phyloP scores from a whole-genome alignment of 257 asterid species.

The Solanum lignicaule region DNA sequence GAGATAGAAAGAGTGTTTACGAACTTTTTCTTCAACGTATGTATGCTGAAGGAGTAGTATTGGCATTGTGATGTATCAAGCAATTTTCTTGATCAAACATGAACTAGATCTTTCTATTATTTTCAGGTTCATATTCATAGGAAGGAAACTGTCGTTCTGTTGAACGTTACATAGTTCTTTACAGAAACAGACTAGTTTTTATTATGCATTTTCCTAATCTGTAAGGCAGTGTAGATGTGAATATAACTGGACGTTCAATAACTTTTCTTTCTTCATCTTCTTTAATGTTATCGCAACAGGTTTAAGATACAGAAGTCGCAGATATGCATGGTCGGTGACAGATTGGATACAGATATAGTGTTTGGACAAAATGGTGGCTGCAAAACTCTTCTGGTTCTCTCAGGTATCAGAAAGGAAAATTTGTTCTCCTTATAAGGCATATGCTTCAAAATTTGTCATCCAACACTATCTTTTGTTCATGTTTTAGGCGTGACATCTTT shows the following conservation, averaged over 20 bases:
- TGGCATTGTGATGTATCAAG: background rate
- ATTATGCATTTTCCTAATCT: background rate
- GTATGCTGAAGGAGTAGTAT: background rate
- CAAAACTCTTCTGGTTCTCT: constrained; percentile 92
- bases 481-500: constrained; percentile 65
- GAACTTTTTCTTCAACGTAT: background rate
- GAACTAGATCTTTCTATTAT: background rate
- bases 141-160: background rate
- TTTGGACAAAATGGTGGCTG: constrained; percentile 98
- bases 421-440: background rate
- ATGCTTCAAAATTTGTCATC: background rate
- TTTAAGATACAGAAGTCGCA: constrained; percentile 81
- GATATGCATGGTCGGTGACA: constrained; percentile 97
- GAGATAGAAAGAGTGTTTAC: background rate
- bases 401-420: constrained; percentile 33
- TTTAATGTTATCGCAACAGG: constrained; percentile 23
- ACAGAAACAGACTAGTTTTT: background rate
- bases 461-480: background rate
- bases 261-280: background rate
- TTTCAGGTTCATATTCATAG: background rate
- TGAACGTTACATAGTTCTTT: background rate
- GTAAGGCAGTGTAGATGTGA: background rate
- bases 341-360: constrained; percentile 86
- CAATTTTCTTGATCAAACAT: background rate
- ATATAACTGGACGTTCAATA: background rate